Evolutionary conservation across 768 basidiomycete species (phyloP).

Genomic region (Trametes maxima): DNA sequence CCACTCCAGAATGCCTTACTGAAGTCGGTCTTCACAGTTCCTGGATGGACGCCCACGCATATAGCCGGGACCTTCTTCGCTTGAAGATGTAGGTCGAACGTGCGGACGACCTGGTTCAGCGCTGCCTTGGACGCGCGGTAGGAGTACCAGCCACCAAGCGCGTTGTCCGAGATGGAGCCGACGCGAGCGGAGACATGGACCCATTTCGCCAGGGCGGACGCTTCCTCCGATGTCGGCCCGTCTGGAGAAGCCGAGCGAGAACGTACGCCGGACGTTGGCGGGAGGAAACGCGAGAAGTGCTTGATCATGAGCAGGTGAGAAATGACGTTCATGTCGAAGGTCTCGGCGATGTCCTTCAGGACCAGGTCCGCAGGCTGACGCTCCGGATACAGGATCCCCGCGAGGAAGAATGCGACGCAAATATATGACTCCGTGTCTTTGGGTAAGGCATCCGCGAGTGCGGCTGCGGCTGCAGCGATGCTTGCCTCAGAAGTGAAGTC

Average conservation of each 20-base stretch:
- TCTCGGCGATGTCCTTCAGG: slow-evolving; percentile 40
- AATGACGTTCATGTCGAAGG: slow-evolving; percentile 60
- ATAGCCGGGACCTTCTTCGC: slow-evolving; percentile 50
- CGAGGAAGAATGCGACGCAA: slow-evolving; percentile 57
- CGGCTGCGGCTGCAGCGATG: slow-evolving; percentile 50
- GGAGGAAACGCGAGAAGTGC: slow-evolving; percentile 63
- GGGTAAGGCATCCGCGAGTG: slow-evolving; percentile 41
- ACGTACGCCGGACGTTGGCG: slow-evolving; percentile 27
- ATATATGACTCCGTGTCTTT: slow-evolving; percentile 42
- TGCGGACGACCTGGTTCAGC: slow-evolving; percentile 63
- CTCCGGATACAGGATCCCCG: slow-evolving; percentile 58
- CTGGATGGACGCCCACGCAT: slow-evolving; percentile 59
- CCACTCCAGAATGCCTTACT: slow-evolving; percentile 56
- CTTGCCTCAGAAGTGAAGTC: slow-evolving; percentile 55
- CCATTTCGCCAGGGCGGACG: slow-evolving; percentile 49
- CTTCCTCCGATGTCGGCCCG: slow-evolving; percentile 6
- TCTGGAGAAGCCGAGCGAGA: background rate
- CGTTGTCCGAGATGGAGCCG: slow-evolving; percentile 61
- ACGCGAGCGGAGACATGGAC: slow-evolving; percentile 62
- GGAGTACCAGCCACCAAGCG: slow-evolving; percentile 62
- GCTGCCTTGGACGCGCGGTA: slow-evolving; percentile 65
- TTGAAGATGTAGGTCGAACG: slow-evolving; percentile 57
- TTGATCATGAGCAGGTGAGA: slow-evolving; percentile 64
- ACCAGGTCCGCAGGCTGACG: slow-evolving; percentile 53
- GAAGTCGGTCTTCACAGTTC: slow-evolving; percentile 61